Conservation (phyloP, 2,329 filamentous ascomycete genomes). For the Paecilomyces fulvus region DNA sequence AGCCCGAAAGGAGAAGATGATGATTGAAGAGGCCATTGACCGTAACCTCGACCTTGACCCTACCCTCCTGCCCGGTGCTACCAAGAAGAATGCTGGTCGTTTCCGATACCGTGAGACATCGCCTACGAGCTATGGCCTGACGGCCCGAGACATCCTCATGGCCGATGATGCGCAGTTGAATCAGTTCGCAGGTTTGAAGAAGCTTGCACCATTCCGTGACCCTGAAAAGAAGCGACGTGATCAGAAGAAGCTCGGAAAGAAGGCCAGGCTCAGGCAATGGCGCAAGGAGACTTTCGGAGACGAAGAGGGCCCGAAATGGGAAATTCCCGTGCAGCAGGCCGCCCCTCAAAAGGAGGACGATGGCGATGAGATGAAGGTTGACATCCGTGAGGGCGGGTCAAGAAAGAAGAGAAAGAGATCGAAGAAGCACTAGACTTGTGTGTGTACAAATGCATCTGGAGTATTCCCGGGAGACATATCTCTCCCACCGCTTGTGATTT, state of each 20-base stretch:
- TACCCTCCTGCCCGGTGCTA: slow-evolving; percentile 49
- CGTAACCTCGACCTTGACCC: slow-evolving; percentile 67
- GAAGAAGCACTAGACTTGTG: slow-evolving; percentile 29
- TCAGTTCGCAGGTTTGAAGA: slow-evolving; percentile 87
- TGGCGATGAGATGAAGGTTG: slow-evolving; percentile 23
- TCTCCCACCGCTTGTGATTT: not conserved
- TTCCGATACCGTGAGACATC: slow-evolving; percentile 96
- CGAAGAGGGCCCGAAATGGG: slow-evolving; percentile 41
- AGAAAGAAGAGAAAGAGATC: slow-evolving; percentile 37
- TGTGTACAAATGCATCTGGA: not conserved
- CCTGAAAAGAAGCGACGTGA: slow-evolving; percentile 82
- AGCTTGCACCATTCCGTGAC: slow-evolving; percentile 83
- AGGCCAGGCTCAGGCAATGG: slow-evolving; percentile 84
- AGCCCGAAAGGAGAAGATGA: slow-evolving; percentile 70
- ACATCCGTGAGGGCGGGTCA: slow-evolving; percentile 35
- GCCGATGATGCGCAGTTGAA: slow-evolving; percentile 81
- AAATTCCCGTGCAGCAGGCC: slow-evolving; percentile 11
- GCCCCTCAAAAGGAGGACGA: slow-evolving; percentile 11
- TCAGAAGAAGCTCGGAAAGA: slow-evolving; percentile 83
- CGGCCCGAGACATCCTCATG: slow-evolving; percentile 81
- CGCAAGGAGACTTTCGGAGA: slow-evolving; percentile 59
- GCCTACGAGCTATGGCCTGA: slow-evolving; percentile 81
- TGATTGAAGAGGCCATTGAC: slow-evolving; percentile 81
- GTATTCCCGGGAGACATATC: not conserved
- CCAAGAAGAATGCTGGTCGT: slow-evolving; percentile 41